phyloP scores from a whole-genome alignment of 192 early-diverging fungal genomes.

The Backusella australiensis region DNA sequence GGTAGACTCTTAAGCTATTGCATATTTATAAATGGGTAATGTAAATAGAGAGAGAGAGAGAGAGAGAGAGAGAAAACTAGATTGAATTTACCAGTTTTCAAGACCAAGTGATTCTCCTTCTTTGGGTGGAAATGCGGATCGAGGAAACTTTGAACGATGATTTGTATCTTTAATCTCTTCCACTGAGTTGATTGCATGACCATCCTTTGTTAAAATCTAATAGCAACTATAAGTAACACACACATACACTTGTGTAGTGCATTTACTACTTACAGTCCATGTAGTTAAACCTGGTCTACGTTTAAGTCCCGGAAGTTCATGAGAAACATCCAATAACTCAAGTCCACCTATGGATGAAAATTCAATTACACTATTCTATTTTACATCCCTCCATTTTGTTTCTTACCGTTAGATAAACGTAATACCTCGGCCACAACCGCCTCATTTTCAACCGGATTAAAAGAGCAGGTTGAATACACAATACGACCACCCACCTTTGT shows the following conservation, averaged over 20 bases:
- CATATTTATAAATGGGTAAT: not conserved
- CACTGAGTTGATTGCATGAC: conserved; percentile 46
- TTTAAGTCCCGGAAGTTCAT: conserved; percentile 73
- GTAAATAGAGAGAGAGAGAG: not conserved
- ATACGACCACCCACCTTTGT: conserved; percentile 88
- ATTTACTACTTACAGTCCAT: conserved; percentile 86
- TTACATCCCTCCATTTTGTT: not conserved
- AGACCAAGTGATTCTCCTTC: conserved; percentile 56
- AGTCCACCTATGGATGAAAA: conserved; percentile 49
- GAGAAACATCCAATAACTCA: conserved; percentile 83
- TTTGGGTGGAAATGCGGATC: conserved; percentile 60
- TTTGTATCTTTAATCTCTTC: conserved; percentile 43
- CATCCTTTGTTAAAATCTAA: conserved; percentile 56
- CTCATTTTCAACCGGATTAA: conserved; percentile 98
- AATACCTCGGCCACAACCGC: conserved; percentile 88
- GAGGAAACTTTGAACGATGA: conserved; percentile 45
- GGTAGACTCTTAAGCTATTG: conserved; percentile 85
- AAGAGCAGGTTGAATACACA: conserved; percentile 97
- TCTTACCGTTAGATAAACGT: conserved; percentile 42
- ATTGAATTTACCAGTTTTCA: not conserved
- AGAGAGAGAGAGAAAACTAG: not conserved
- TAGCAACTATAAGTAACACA: not conserved
- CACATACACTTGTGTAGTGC: conserved; percentile 1
- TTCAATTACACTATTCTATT: not conserved
- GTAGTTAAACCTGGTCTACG: conserved; percentile 75